Percentiles rank a stretch among this genome's conserved stretches.
Conservation (phyloP, 495 filamentous ascomycete species). For the Xylaria castorea region DNA sequence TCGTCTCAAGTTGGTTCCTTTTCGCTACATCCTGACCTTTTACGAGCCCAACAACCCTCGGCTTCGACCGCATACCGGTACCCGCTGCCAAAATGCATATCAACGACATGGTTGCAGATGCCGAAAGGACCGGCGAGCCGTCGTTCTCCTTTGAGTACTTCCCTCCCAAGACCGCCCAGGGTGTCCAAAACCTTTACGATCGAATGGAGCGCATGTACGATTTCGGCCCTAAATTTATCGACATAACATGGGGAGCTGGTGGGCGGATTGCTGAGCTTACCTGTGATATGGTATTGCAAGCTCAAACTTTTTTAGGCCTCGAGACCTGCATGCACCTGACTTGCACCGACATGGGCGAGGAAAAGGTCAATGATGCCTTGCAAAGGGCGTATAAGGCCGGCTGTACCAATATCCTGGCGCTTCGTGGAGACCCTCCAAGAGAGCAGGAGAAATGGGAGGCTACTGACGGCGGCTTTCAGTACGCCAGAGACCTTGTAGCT, state of each 20-base stretch:
- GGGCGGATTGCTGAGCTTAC: conserved; percentile 90
- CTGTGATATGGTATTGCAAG: conserved; percentile 96
- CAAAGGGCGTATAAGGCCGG: conserved; percentile 90
- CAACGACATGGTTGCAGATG: conserved; percentile 86
- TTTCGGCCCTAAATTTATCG: conserved; percentile 92
- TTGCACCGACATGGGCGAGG: conserved; percentile 95
- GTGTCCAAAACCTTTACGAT: conserved; percentile 99
- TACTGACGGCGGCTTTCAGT: conserved; percentile 82
- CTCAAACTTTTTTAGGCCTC: conserved; percentile 93
- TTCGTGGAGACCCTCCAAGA: conserved; percentile 92
- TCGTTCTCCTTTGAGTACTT: conserved; percentile 99
- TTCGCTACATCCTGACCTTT: conserved; percentile 12
- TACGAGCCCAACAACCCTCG: background rate
- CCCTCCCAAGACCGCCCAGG: conserved; percentile 98
- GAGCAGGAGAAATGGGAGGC: conserved; percentile 95
- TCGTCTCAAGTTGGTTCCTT: background rate
- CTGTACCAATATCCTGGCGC: conserved; percentile 96
- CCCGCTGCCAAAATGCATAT: conserved; percentile 72
- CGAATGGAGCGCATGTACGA: conserved; percentile 99
- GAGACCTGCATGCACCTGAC: conserved; percentile 99
- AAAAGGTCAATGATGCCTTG: conserved; percentile 88
- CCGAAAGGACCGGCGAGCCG: conserved; percentile 73
- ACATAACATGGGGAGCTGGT: conserved; percentile 98
- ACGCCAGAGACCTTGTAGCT: conserved; percentile 91
- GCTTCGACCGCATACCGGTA: background rate